These are phyloP conservation scores for Microbotryum silenes-acaulis DNA, from an alignment of 1,284 basidiomycete species.

Conservation along the genomic window DNA sequence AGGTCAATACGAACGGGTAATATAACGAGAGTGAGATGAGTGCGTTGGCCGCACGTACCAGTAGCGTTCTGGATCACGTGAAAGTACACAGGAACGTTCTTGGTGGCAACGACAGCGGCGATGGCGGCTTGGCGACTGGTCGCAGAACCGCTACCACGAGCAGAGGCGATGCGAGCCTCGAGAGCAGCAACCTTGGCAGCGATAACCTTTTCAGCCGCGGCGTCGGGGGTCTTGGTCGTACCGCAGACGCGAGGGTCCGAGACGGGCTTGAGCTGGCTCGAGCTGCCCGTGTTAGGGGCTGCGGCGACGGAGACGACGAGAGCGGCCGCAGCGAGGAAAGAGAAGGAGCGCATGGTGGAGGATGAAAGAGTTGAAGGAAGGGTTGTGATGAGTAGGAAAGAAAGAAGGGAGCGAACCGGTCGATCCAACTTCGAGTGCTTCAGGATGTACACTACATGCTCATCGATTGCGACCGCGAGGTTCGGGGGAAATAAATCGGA, in stretches of 20 bases:
- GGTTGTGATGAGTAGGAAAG: no score
- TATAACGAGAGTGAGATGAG: no score
- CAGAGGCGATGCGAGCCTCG: constrained; percentile 2
- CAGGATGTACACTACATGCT: no score
- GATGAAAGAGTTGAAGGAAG: no score
- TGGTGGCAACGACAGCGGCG: not conserved
- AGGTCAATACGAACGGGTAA: no score
- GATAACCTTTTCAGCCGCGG: not conserved
- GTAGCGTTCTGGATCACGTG: constrained; percentile 1
- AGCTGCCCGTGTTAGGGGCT: not conserved
- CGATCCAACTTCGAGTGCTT: no score
- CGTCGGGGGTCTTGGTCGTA: not conserved
- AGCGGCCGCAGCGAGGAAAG: not conserved
- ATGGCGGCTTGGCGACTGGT: not conserved
- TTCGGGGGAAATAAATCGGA: no score
- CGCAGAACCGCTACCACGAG: not conserved
- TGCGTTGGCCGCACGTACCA: no score
- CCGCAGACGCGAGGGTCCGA: constrained; percentile 1
- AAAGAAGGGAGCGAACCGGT: no score
- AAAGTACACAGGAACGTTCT: constrained; percentile 1
- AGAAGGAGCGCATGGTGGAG: not conserved
- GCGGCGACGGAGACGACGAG: not conserved
- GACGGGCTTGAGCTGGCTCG: not conserved
- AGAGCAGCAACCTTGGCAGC: constrained; percentile 1
- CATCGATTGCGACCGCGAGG: no score